A percentile compares a stretch with the other conserved stretches of the same genome.
These are phyloP conservation scores for Symbiotaphrina buchneri DNA, from an alignment of 495 filamentous ascomycete genomes.

Conservation along the genomic window DNA sequence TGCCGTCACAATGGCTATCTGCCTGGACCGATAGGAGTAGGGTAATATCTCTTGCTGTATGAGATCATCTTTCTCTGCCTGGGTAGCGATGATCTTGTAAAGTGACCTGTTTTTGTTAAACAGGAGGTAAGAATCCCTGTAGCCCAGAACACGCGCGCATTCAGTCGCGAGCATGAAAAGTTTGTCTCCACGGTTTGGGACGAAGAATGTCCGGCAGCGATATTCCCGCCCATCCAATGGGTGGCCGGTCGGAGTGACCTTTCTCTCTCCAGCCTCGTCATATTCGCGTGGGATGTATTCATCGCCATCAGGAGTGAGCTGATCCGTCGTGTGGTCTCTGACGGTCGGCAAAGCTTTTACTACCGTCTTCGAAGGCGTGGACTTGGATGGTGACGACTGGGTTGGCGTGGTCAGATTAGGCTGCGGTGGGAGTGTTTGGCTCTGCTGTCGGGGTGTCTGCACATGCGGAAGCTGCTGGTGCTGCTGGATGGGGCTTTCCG, in stretches of 20 bases:
- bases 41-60: constrained; percentile 89
- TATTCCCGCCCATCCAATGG: constrained; percentile 69
- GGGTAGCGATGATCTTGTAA: constrained; percentile 93
- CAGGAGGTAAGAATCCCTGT: constrained; percentile 89
- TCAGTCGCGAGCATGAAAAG: constrained; percentile 98
- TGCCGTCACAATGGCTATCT: constrained; percentile 98
- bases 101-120: constrained; percentile 99
- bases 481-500: constrained; percentile 22
- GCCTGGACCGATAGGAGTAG: constrained; percentile 91
- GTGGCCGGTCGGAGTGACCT: constrained; percentile 68
- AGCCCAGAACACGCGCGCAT: constrained; percentile 83
- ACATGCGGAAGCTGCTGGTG: constrained; percentile 20
- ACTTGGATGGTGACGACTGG: constrained; percentile 57
- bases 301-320: constrained; percentile 76
- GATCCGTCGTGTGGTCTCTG: constrained; percentile 91
- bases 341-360: constrained; percentile 93
- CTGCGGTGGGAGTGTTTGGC: constrained; percentile 39
- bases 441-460: constrained; percentile 64
- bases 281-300: constrained; percentile 91
- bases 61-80: constrained; percentile 88
- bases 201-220: constrained; percentile 78
- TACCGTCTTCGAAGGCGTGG: constrained; percentile 72
- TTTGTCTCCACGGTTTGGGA: constrained; percentile 76
- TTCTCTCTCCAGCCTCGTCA: constrained; percentile 82
- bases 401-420: constrained; percentile 25